Conservation (phyloP, 768 basidiomycete species). For the Hericium alpestre region DNA sequence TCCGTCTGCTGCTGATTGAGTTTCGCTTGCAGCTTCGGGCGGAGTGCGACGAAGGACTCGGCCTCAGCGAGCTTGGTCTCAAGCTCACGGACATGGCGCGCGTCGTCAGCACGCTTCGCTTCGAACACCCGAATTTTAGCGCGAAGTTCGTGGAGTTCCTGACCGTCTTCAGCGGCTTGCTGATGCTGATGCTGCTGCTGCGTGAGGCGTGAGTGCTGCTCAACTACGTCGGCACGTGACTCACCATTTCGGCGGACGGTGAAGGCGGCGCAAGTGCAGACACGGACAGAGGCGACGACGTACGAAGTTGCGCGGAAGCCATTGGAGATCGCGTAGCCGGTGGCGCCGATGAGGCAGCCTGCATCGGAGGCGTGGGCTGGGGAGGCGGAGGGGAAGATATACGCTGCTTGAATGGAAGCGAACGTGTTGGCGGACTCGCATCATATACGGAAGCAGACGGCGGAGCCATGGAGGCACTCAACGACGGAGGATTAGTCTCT, state of each 20-base stretch:
- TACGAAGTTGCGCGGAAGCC: conserved; percentile 7
- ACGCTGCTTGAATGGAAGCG: conserved; percentile 19
- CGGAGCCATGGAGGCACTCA: conserved; percentile 20
- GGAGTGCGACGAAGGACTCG: conserved; percentile 69
- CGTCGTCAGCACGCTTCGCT: conserved; percentile 76
- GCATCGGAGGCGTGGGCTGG: background rate
- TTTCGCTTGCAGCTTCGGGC: conserved; percentile 89
- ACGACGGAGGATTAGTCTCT: conserved; percentile 15
- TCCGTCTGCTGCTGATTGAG: conserved; percentile 74
- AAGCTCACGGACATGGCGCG: conserved; percentile 72
- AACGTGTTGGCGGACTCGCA: conserved; percentile 12
- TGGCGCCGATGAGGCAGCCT: background rate
- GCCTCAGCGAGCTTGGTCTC: conserved; percentile 79
- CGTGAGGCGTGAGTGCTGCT: too few species aligned
- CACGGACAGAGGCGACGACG: background rate
- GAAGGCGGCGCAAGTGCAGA: conserved; percentile 2
- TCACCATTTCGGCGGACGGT: conserved; percentile 1
- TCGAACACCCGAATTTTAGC: conserved; percentile 81
- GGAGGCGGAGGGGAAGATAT: conserved; percentile 23
- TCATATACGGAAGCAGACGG: conserved; percentile 18
- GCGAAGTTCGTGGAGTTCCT: conserved; percentile 68
- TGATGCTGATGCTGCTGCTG: too few species aligned
- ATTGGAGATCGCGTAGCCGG: conserved; percentile 10
- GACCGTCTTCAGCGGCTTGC: conserved; percentile 27
- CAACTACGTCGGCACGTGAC: background rate